Conservation (phyloP, 2,329 filamentous ascomycete species). For the Xylaria sp. region DNA sequence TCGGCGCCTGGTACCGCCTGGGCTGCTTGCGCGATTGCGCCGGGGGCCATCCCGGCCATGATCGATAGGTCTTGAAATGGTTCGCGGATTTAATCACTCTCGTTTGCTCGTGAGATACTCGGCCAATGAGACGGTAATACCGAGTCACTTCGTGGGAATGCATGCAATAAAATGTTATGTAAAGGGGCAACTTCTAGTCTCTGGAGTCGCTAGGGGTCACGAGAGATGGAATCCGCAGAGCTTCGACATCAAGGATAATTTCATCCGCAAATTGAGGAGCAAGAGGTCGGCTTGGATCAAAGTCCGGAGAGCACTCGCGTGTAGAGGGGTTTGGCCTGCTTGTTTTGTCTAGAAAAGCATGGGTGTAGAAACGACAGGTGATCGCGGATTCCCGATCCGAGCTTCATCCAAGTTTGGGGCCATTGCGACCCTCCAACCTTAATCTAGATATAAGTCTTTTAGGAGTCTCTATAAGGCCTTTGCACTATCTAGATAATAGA, state of each 20-base stretch:
- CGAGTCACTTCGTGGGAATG: no score
- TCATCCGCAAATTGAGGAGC: neutral
- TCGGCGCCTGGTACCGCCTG: conserved; percentile 18
- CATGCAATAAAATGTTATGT: neutral
- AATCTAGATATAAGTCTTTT: neutral
- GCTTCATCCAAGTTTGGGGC: neutral
- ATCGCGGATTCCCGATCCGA: neutral
- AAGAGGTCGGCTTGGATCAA: neutral
- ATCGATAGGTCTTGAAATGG: neutral
- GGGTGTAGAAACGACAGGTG: neutral
- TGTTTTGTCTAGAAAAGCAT: neutral
- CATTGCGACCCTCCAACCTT: neutral
- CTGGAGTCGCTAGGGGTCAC: no score
- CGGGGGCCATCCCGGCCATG: conserved; percentile 24
- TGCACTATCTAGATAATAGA: neutral
- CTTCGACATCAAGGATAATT: no score
- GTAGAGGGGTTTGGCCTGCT: neutral
- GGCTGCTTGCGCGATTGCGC: neutral
- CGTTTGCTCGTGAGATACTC: neutral
- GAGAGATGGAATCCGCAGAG: no score
- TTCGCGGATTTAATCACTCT: neutral
- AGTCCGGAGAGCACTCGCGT: neutral
- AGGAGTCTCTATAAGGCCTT: neutral
- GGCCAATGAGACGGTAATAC: neutral
- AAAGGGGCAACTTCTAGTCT: no score